Evolutionary conservation across 495 filamentous ascomycete genomes (phyloP).

Genomic region (Penicillium atrosanguineum): DNA sequence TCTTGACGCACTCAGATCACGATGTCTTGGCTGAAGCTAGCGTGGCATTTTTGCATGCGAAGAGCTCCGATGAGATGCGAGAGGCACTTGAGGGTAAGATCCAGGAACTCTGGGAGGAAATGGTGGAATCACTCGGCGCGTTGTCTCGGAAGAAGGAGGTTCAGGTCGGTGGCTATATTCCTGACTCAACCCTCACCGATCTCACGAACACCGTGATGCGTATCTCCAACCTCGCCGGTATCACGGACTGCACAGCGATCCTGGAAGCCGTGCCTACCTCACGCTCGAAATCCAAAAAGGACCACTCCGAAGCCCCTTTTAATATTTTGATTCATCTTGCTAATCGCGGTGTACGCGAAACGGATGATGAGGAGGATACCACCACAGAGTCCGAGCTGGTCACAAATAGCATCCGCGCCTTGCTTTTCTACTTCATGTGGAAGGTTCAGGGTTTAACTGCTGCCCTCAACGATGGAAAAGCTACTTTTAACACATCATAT

Average conservation of each 20-base stretch:
- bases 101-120: constrained; percentile 79
- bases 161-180: constrained; percentile 58
- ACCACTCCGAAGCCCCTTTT: constrained; percentile 50
- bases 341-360: constrained; percentile 57
- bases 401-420: constrained; percentile 63
- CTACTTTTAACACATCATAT: constrained; percentile 51
- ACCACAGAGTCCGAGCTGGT: constrained; percentile 76
- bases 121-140: constrained; percentile 64
- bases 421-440: constrained; percentile 95
- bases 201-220: constrained; percentile 79
- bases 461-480: constrained; percentile 37
- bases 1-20: constrained; percentile 82
- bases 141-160: constrained; percentile 68
- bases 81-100: constrained; percentile 80
- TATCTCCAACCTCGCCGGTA: constrained; percentile 76
- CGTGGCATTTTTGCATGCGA: constrained; percentile 78
- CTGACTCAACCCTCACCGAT: constrained; percentile 58
- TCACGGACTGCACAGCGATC: constrained; percentile 69
- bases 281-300: constrained; percentile 49
- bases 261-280: constrained; percentile 58
- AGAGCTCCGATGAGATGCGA: constrained; percentile 78
- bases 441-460: constrained; percentile 57
- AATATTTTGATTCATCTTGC: constrained; percentile 66
- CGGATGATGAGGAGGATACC: constrained; percentile 59
- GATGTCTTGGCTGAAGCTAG: constrained; percentile 83